Evolutionary conservation across 2,329 filamentous ascomycete species (phyloP).

Genomic region (Fusarium sp.): DNA sequence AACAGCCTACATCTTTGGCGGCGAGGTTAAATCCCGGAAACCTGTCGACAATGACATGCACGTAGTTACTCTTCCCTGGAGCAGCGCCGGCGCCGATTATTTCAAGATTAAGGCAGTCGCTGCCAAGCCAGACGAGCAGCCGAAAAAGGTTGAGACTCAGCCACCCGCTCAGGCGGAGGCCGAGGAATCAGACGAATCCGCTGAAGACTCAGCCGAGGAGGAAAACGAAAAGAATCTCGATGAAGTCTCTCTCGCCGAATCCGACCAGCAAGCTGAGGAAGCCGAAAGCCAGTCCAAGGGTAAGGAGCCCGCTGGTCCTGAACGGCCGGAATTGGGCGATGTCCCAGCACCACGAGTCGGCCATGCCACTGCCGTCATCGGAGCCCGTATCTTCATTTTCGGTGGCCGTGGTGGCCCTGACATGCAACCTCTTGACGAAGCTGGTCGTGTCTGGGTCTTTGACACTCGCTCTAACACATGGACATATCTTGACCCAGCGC

Average conservation of each 20-base stretch:
- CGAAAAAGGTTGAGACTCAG: conserved; percentile 32
- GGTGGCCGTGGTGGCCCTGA: conserved; percentile 81
- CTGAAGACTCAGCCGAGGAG: conserved; percentile 37
- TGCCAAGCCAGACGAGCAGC: conserved; percentile 53
- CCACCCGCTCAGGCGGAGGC: conserved; percentile 24
- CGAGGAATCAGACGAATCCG: conserved; percentile 45
- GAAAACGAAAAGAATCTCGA: conserved; percentile 56
- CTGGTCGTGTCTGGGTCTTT: conserved; percentile 83
- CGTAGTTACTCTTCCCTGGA: conserved; percentile 72
- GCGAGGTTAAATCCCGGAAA: conserved; percentile 76
- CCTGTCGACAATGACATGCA: conserved; percentile 83
- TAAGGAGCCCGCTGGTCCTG: conserved; percentile 54
- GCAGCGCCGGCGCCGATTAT: conserved; percentile 72
- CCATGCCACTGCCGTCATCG: conserved; percentile 78
- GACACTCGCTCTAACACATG: conserved; percentile 76
- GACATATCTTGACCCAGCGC: conserved; percentile 74
- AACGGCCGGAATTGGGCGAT: conserved; percentile 54
- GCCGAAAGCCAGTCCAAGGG: conserved; percentile 57
- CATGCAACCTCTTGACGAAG: conserved; percentile 80
- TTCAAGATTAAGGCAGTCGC: conserved; percentile 67
- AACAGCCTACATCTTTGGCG: conserved; percentile 80
- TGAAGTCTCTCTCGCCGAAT: conserved; percentile 59
- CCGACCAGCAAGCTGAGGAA: conserved; percentile 38
- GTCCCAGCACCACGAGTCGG: conserved; percentile 80
- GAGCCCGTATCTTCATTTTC: conserved; percentile 83